Evolutionary conservation across 2,329 filamentous ascomycete species (phyloP).

Genomic region (Xylaria sp.): DNA sequence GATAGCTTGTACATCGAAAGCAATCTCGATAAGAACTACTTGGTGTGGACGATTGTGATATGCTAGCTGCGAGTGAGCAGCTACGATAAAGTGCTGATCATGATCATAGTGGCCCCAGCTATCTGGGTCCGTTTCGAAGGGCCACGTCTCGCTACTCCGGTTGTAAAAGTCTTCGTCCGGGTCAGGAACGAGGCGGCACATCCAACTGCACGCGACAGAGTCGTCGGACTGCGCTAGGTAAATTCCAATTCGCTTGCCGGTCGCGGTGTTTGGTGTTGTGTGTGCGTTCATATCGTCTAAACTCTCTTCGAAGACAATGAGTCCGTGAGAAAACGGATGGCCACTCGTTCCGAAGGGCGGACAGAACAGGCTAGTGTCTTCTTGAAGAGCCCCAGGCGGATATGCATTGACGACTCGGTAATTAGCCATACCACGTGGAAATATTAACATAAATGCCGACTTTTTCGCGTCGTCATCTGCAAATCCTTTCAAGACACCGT

Average conservation of each 20-base stretch:
- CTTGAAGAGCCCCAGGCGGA: constrained; percentile 20
- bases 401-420: constrained; percentile 15
- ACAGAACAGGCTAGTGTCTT: constrained; percentile 20
- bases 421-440: constrained; percentile 21
- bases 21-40: constrained; percentile 25
- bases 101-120: constrained; percentile 23
- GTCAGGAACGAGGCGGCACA: constrained; percentile 24
- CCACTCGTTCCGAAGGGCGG: constrained; percentile 8
- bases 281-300: background rate
- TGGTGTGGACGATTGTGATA: constrained; percentile 13
- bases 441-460: constrained; percentile 26
- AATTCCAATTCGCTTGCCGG: constrained; percentile 14
- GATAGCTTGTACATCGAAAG: constrained; percentile 13
- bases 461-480: constrained; percentile 20
- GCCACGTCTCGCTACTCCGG: constrained; percentile 6
- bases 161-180: constrained; percentile 16
- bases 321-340: constrained; percentile 17
- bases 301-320: constrained; percentile 22
- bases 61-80: constrained; percentile 18
- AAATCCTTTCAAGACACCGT: constrained; percentile 25
- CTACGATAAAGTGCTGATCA: constrained; percentile 17
- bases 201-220: constrained; percentile 17
- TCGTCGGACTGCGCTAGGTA: constrained; percentile 28
- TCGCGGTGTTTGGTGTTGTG: background rate
- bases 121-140: constrained; percentile 18